A percentile compares a stretch with the other conserved stretches of the same genome.
Evolutionary conservation across 75 land plant genomes (phyloP).

Genomic region (Cryptomeria japonica): DNA sequence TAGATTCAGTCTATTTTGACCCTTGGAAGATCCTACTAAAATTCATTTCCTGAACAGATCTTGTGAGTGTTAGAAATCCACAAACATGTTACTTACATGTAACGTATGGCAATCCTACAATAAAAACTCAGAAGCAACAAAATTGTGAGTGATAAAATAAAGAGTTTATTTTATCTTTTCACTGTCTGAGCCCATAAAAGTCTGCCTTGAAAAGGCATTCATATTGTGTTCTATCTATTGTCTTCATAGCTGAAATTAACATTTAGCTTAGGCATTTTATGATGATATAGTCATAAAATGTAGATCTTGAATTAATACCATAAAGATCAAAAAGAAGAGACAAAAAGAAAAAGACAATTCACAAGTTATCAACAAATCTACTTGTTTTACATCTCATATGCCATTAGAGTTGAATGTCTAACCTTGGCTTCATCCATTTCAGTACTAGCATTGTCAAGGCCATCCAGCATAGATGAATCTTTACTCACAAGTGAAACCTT

Average conservation of each 20-base stretch:
- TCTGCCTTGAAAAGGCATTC: not conserved
- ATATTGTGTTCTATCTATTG: not conserved
- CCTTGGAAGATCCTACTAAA: not conserved
- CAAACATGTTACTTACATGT: not conserved
- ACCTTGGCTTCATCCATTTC: constrained; percentile 99
- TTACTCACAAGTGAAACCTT: constrained; percentile 99
- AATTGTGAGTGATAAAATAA: not conserved
- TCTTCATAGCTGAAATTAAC: not conserved
- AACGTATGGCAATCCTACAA: not conserved
- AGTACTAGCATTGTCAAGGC: constrained; percentile 90
- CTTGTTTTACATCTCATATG: not conserved
- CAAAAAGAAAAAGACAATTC: not conserved
- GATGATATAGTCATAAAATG: not conserved
- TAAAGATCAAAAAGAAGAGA: not conserved
- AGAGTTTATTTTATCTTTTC: not conserved
- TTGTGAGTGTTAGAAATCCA: not conserved
- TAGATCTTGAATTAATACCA: not conserved
- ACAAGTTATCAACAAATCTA: not conserved
- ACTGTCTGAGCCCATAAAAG: not conserved
- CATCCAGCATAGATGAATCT: constrained; percentile 98
- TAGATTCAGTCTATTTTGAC: not conserved
- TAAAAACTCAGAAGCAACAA: not conserved
- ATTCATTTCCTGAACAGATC: not conserved
- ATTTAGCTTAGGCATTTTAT: not conserved
- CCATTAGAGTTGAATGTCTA: not conserved